Evolutionary conservation across 169 alveolate genomes (phyloP), one percentile per base, ranked within the genome.

Genomic region (Plasmodium knowlesi): DNA sequence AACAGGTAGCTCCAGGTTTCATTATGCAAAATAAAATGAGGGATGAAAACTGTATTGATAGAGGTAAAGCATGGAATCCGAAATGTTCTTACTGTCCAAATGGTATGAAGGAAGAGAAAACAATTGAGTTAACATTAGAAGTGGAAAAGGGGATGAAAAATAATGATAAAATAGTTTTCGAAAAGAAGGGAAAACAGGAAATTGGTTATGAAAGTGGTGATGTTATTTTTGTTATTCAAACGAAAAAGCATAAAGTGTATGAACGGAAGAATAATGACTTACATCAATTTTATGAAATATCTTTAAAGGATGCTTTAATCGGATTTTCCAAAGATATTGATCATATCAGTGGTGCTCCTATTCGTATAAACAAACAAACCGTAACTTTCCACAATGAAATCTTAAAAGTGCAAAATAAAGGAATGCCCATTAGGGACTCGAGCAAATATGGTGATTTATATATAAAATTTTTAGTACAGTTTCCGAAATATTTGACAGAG

Each of bases 1-100:
- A 94, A 74, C 98, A 97, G 50, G 96, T 95, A 83, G 97, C 97
- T 8, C 98, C 98, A 32, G 98, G 98, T 67, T 96, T 97, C 96
- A 94, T 96, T 88, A 92, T 97, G 71, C 98, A 97, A 81, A 98
- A 96, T 57, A 98, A 97, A 93, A 95, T 96, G 34, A 96, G 96
- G 82, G 98, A 97, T 83, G 97, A 97, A 10, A 82, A 95, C 32
- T 97, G 98, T 76, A 91, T 97, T 28, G 98, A 97, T 76, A 92
- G 98, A 54, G 94, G 93, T 39, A 96, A 96, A 61, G 98, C 97
- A n/a, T 97, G 98, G 98, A 95, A 96, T 22, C 79, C 80, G 28
- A 96, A 95, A 57, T 97, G 98, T 83, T 6, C 88, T 3, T 74
- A 86, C 67, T 86, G 93, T 39, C 93, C 86, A 37, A 76, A 86